phyloP scores from a whole-genome alignment of 2,329 filamentous ascomycete genomes.

The Macroventuria anomochaeta region DNA sequence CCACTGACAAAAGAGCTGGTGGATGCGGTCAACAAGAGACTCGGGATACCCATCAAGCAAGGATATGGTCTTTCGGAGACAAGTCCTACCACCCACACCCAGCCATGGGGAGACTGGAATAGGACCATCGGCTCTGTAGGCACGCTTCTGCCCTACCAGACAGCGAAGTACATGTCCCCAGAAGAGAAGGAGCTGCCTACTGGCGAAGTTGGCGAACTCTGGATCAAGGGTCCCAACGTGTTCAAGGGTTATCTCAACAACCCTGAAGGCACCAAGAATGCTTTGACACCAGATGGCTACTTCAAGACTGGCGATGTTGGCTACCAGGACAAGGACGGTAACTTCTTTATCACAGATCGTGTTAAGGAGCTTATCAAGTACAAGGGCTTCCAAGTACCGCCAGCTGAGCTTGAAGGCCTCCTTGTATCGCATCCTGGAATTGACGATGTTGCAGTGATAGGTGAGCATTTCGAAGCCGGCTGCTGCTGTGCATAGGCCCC shows the following conservation, averaged over 20 bases:
- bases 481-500: too few relatives aligned
- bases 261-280: conserved; percentile 71
- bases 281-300: conserved; percentile 78
- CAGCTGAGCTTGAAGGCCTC: conserved; percentile 56
- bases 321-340: conserved; percentile 75
- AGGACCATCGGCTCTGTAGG: conserved; percentile 80
- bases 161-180: conserved; percentile 77
- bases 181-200: conserved; percentile 65
- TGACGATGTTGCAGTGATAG: conserved; percentile 56
- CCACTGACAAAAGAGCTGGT: conserved; percentile 83
- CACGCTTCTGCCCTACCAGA: conserved; percentile 76
- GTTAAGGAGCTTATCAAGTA: conserved; percentile 54
- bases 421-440: conserved; percentile 52
- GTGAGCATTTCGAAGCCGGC: conserved; percentile 20
- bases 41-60: conserved; percentile 85
- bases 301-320: conserved; percentile 93
- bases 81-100: conserved; percentile 76
- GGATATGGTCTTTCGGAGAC: conserved; percentile 92
- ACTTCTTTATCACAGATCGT: conserved; percentile 90
- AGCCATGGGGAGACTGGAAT: conserved; percentile 77
- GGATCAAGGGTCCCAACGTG: conserved; percentile 80
- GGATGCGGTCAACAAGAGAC: conserved; percentile 73
- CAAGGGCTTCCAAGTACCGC: conserved; percentile 57
- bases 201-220: conserved; percentile 65
- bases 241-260: conserved; percentile 82